phyloP scores from a whole-genome alignment of 768 basidiomycete genomes.

The Tricholomella constricta region DNA sequence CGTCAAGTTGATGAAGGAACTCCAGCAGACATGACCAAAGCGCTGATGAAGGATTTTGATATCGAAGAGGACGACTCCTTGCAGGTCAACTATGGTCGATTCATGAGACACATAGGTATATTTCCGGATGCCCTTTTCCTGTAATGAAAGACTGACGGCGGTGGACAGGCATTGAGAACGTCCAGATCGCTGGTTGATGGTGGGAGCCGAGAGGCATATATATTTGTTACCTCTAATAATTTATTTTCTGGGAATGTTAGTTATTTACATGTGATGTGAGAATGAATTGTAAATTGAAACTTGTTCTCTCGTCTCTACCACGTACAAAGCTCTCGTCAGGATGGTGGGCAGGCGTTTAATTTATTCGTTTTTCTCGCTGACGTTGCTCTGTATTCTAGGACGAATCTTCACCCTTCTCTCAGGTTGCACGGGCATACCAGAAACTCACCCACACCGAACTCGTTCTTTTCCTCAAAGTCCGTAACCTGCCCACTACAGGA shows the following conservation, averaged over 20 bases:
- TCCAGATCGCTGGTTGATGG: not conserved
- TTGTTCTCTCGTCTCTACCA: not conserved
- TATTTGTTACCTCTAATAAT: not conserved
- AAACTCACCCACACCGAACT: slow-evolving; percentile 69
- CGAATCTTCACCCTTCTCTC: slow-evolving; percentile 38
- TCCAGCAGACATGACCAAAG: slow-evolving; percentile 41
- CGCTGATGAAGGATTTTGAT: slow-evolving; percentile 51
- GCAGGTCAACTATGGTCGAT: slow-evolving; percentile 52
- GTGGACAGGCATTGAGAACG: slow-evolving; percentile 4
- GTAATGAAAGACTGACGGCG: not conserved
- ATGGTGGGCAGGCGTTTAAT: slow-evolving; percentile 37
- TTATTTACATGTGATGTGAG: not conserved
- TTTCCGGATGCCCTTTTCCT: not conserved
- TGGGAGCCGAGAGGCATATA: not conserved
- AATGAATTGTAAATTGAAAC: not conserved
- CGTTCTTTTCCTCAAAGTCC: slow-evolving; percentile 71
- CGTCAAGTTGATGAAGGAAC: not conserved
- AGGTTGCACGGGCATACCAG: slow-evolving; percentile 70
- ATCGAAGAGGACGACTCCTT: slow-evolving; percentile 43
- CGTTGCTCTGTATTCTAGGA: slow-evolving; percentile 28
- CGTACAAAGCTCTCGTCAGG: slow-evolving; percentile 10
- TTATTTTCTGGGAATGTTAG: not conserved
- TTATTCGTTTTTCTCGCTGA: slow-evolving; percentile 7
- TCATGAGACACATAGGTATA: slow-evolving; percentile 58
- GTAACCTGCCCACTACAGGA: slow-evolving; percentile 68